These are phyloP conservation scores for Chenopodium formosanum DNA, from an alignment of 148 eudicot genomes.

Conservation along the genomic window DNA sequence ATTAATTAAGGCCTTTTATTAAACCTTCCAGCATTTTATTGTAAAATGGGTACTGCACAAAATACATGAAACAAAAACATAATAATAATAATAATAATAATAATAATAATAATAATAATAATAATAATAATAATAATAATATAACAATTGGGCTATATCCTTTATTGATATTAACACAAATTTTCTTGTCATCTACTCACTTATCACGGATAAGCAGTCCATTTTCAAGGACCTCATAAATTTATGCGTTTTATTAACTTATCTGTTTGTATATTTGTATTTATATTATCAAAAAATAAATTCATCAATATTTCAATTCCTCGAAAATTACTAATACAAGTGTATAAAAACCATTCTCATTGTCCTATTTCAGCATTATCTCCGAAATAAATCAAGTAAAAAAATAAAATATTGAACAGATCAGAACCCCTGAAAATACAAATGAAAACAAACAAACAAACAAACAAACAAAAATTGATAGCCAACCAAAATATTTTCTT, in stretches of 20 bases:
- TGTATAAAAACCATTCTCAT: background rate
- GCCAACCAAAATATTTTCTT: background rate
- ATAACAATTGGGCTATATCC: too few relatives aligned
- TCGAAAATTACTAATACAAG: background rate
- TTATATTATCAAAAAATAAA: too few relatives aligned
- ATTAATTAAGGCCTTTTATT: background rate
- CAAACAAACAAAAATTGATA: background rate
- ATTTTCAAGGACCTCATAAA: background rate
- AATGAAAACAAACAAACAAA: background rate
- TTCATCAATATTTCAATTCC: background rate
- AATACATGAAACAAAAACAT: constrained; percentile 2
- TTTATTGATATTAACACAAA: background rate
- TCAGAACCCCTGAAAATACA: constrained; percentile 2
- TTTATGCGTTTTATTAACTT: background rate
- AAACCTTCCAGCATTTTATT: background rate
- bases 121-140: background rate
- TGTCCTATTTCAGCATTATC: constrained; percentile 6
- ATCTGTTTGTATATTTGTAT: too few relatives aligned
- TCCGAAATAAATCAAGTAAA: background rate
- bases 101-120: too few relatives aligned
- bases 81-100: too few relatives aligned
- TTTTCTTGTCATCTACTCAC: background rate
- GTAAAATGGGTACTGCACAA: background rate
- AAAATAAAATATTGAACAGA: background rate
- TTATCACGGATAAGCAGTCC: background rate